Evolutionary conservation across 2,329 filamentous ascomycete species (phyloP).

Genomic region (Fusarium foetens): DNA sequence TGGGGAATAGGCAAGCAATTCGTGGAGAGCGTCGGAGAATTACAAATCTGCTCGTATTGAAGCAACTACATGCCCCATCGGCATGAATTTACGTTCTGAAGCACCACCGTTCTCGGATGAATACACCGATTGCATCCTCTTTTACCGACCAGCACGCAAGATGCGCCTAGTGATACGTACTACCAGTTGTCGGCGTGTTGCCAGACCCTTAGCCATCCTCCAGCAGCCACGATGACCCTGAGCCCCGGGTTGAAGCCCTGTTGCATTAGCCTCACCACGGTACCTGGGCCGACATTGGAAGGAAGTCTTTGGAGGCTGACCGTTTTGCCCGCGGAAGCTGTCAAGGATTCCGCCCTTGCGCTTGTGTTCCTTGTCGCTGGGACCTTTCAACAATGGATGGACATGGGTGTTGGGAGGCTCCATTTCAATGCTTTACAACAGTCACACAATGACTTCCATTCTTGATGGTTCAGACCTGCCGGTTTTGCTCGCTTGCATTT

Average conservation of each 20-base stretch:
- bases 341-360: slow-evolving; percentile 33
- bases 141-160: slow-evolving; percentile 10
- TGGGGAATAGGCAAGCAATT: slow-evolving; percentile 10
- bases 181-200: slow-evolving; percentile 15
- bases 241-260: slow-evolving; percentile 36
- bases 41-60: background rate
- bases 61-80: background rate
- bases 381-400: slow-evolving; percentile 12
- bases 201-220: slow-evolving; percentile 26
- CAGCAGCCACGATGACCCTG: slow-evolving; percentile 36
- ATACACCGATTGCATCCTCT: slow-evolving; percentile 1
- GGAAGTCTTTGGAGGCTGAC: slow-evolving; percentile 20
- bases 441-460: background rate
- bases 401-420: background rate
- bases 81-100: background rate
- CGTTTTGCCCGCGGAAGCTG: slow-evolving; percentile 38
- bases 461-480: slow-evolving; percentile 28
- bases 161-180: slow-evolving; percentile 18
- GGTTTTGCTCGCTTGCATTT: slow-evolving; percentile 29
- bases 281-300: slow-evolving; percentile 37
- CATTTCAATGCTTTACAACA: slow-evolving; percentile 6
- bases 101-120: background rate
- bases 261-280: slow-evolving; percentile 39
- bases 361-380: slow-evolving; percentile 31
- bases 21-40: slow-evolving; percentile 17